Evolutionary conservation across 257 asterid species (phyloP).

Genomic region (Pogostemon cablin): DNA sequence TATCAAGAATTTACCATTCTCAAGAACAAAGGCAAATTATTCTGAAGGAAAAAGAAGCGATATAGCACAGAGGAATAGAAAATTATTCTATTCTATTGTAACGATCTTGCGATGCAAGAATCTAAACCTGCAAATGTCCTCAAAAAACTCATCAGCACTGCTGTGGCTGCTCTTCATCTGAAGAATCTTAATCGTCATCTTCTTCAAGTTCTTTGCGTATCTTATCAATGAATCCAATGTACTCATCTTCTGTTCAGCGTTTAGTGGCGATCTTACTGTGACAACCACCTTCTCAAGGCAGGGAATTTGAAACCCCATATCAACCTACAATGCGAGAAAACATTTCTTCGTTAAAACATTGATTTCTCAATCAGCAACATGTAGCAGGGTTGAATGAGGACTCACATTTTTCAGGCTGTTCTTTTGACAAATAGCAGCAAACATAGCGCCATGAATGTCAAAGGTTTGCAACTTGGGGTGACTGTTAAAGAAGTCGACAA

Average conservation of each 20-base stretch:
- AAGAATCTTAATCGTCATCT: constrained; percentile 83
- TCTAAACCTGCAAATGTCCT: constrained; percentile 79
- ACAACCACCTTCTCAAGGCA: constrained; percentile 77
- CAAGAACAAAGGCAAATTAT: constrained; percentile 10
- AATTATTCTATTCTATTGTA: constrained; percentile 53
- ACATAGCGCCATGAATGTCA: constrained; percentile 96
- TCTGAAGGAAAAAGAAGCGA: constrained; percentile 10
- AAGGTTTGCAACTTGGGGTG: constrained; percentile 82
- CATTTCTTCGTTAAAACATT: not conserved
- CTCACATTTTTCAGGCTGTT: constrained; percentile 93
- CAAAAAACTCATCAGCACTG: constrained; percentile 96
- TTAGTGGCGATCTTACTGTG: constrained; percentile 86
- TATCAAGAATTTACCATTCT: constrained; percentile 28
- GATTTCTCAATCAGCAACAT: not conserved
- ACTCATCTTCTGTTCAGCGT: constrained; percentile 93
- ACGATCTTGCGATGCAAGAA: constrained; percentile 68
- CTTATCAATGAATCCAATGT: constrained; percentile 75
- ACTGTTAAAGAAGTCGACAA: constrained; percentile 89
- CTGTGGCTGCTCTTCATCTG: constrained; percentile 99
- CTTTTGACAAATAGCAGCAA: constrained; percentile 96
- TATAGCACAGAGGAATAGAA: not conserved
- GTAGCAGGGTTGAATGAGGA: constrained; percentile 12
- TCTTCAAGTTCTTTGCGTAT: constrained; percentile 63
- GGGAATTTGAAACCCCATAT: constrained; percentile 67
- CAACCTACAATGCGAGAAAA: constrained; percentile 53